Conservation (phyloP, 1,284 basidiomycete genomes). For the Anthracocystis setariae region DNA sequence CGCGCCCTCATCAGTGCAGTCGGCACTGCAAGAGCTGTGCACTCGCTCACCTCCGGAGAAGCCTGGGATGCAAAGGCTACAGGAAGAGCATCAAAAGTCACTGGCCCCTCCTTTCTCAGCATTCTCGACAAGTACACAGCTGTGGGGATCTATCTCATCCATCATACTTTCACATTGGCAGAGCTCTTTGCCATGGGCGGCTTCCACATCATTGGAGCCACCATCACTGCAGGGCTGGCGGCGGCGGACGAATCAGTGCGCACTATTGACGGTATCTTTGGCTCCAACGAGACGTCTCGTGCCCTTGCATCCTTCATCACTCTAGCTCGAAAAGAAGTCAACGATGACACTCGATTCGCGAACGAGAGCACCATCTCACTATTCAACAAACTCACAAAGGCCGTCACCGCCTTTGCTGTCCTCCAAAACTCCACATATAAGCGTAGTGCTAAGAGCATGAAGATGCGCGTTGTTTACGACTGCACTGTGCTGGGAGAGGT, state of each 20-base stretch:
- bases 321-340: slow-evolving; percentile 70
- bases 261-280: slow-evolving; percentile 71
- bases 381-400: slow-evolving; percentile 69
- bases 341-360: slow-evolving; percentile 62
- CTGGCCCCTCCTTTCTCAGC: slow-evolving; percentile 67
- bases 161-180: slow-evolving; percentile 71
- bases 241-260: slow-evolving; percentile 71
- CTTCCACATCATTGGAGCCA: slow-evolving; percentile 68
- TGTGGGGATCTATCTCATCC: slow-evolving; percentile 71
- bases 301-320: slow-evolving; percentile 71
- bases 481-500: slow-evolving; percentile 69
- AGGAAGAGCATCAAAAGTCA: slow-evolving; percentile 11
- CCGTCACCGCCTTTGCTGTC: slow-evolving; percentile 71
- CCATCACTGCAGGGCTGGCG: slow-evolving; percentile 41
- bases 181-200: slow-evolving; percentile 72
- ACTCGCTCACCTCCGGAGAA: slow-evolving; percentile 44
- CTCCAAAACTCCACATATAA: slow-evolving; percentile 71
- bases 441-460: slow-evolving; percentile 62
- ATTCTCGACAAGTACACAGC: slow-evolving; percentile 72
- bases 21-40: slow-evolving; percentile 50
- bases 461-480: slow-evolving; percentile 70
- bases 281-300: slow-evolving; percentile 71
- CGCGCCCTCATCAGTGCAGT: slow-evolving; percentile 58
- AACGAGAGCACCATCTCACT: slow-evolving; percentile 55
- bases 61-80: slow-evolving; percentile 46